phyloP scores from a whole-genome alignment of 2,329 filamentous ascomycete species.

The Aspergillus alliaceus region DNA sequence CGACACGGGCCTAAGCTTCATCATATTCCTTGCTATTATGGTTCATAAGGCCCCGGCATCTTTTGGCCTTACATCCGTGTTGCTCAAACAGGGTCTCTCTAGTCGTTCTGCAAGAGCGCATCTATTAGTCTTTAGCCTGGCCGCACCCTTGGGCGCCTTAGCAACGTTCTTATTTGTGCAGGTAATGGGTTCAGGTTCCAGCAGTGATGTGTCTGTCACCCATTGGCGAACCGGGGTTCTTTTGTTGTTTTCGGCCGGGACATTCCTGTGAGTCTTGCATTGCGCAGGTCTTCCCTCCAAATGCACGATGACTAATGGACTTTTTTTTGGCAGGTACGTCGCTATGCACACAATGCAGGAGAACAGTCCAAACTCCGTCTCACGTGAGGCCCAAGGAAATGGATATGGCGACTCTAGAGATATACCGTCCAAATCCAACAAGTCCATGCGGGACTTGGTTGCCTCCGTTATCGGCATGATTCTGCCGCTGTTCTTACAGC shows the following conservation, averaged over 20 bases:
- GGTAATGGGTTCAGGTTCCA: conserved; percentile 59
- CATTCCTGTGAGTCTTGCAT: conserved; percentile 72
- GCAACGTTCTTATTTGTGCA: conserved; percentile 79
- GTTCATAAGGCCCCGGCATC: conserved; percentile 95
- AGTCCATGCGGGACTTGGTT: conserved; percentile 46
- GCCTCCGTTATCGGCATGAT: conserved; percentile 51
- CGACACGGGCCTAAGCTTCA: conserved; percentile 75
- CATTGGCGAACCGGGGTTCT: conserved; percentile 91
- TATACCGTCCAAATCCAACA: conserved; percentile 32
- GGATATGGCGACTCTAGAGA: conserved; percentile 45
- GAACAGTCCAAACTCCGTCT: conserved; percentile 35
- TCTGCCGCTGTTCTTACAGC: conserved; percentile 47
- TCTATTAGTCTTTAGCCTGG: conserved; percentile 85
- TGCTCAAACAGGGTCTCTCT: conserved; percentile 86
- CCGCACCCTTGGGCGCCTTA: conserved; percentile 82
- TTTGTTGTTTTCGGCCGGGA: conserved; percentile 91
- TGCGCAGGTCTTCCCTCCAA: background rate
- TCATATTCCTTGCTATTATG: conserved; percentile 96
- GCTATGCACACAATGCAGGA: conserved; percentile 99
- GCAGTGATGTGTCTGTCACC: conserved; percentile 57
- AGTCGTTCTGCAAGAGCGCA: conserved; percentile 83
- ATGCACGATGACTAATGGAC: conserved; percentile 14
- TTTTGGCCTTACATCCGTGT: conserved; percentile 86
- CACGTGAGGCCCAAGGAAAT: conserved; percentile 38
- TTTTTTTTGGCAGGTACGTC: conserved; percentile 69